Conservation (phyloP, 2,329 filamentous ascomycete genomes). For the Cordyceps cicadae region DNA sequence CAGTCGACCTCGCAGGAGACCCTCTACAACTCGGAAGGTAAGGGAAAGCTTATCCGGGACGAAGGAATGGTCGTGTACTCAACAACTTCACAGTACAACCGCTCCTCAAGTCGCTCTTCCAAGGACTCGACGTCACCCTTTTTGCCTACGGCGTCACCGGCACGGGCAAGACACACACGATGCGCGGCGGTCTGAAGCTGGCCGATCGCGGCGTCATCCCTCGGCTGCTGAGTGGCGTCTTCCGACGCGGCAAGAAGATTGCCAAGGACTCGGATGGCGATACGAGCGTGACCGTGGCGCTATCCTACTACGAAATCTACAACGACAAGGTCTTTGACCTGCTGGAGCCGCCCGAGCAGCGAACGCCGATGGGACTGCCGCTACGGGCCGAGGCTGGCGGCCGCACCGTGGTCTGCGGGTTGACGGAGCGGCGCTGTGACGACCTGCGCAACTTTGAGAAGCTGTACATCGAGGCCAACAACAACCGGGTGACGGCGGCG, state of each 20-base stretch:
- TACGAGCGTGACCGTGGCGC: constrained; percentile 62
- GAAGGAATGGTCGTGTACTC: not conserved
- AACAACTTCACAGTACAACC: constrained; percentile 57
- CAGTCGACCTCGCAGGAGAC: constrained; percentile 72
- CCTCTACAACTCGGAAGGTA: constrained; percentile 84
- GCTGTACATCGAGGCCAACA: constrained; percentile 85
- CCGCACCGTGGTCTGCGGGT: constrained; percentile 77
- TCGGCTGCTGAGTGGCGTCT: constrained; percentile 74
- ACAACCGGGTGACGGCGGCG: constrained; percentile 78
- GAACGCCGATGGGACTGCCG: constrained; percentile 70
- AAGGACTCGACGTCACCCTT: constrained; percentile 77
- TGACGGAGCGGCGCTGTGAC: constrained; percentile 74
- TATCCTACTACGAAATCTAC: constrained; percentile 96
- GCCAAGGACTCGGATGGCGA: constrained; percentile 66
- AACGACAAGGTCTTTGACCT: constrained; percentile 93
- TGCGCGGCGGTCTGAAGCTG: constrained; percentile 82
- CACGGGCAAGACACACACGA: constrained; percentile 91
- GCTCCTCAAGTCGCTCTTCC: constrained; percentile 85
- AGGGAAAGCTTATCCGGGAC: constrained; percentile 19
- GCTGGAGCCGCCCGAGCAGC: constrained; percentile 80
- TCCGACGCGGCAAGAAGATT: constrained; percentile 76
- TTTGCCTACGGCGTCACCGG: constrained; percentile 93
- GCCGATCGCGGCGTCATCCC: constrained; percentile 85
- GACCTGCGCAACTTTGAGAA: constrained; percentile 85
- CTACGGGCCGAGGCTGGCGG: constrained; percentile 79